Conservation (phyloP, 192 early-diverging fungal genomes). For the Entomortierella chlamydospora region DNA sequence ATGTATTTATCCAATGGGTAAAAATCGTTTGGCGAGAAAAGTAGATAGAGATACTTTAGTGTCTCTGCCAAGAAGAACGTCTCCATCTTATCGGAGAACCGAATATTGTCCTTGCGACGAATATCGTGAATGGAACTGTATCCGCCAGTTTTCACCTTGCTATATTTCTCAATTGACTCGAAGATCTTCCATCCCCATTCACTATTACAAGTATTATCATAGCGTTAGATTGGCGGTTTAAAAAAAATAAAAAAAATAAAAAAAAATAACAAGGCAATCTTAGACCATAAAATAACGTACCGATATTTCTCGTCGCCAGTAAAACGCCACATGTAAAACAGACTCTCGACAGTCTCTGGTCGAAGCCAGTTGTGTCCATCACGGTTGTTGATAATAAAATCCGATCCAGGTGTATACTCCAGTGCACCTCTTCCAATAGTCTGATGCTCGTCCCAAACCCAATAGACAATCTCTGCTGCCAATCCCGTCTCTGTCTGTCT, state of each 20-base stretch:
- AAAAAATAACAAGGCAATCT: no score
- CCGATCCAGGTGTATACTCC: slow-evolving; percentile 52
- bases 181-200: slow-evolving; percentile 92
- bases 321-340: slow-evolving; percentile 88
- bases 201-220: no score
- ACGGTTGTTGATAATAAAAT: slow-evolving; percentile 71
- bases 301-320: slow-evolving; percentile 88
- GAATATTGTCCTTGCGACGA: slow-evolving; percentile 34
- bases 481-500: slow-evolving; percentile 80
- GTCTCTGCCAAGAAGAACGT: slow-evolving; percentile 91
- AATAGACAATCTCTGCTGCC: slow-evolving; percentile 88
- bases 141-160: slow-evolving; percentile 72
- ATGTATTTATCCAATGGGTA: slow-evolving; percentile 87
- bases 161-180: slow-evolving; percentile 82
- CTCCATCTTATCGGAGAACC: slow-evolving; percentile 79
- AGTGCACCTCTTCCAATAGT: slow-evolving; percentile 12
- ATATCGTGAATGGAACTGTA: slow-evolving; percentile 72
- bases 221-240: no score
- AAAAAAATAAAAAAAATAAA: neutral
- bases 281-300: slow-evolving; percentile 63
- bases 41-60: slow-evolving; percentile 92
- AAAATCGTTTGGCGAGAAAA: slow-evolving; percentile 78
- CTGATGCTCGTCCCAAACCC: slow-evolving; percentile 61
- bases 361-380: slow-evolving; percentile 87
- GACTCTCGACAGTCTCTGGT: slow-evolving; percentile 90